These are phyloP conservation scores for Lolium rigidum DNA, from an alignment of 176 grass and related monocot genomes.

Conservation along the genomic window DNA sequence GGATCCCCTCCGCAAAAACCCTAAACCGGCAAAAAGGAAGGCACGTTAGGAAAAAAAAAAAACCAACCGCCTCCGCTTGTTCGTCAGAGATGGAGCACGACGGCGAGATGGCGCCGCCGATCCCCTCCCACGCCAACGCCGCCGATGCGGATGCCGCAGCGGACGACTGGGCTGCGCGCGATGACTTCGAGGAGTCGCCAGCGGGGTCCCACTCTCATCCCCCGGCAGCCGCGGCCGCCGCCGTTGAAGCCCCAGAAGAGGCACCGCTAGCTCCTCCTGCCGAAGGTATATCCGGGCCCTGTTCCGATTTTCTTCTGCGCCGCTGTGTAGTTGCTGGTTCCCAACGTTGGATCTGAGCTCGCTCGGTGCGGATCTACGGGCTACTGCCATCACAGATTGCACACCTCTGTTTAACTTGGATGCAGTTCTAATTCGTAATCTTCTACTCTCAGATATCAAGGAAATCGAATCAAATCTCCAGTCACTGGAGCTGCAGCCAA, in stretches of 20 bases:
- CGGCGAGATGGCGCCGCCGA: conserved; percentile 29
- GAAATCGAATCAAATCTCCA: conserved; percentile 35
- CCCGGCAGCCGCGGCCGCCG: not conserved
- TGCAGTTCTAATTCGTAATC: conserved; percentile 3
- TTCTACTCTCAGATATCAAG: conserved; percentile 31
- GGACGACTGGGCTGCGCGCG: conserved; percentile 39
- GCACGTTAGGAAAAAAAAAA: not conserved
- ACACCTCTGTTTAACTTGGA: not conserved
- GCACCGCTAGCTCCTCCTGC: conserved; percentile 6
- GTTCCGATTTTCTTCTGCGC: conserved; percentile 5
- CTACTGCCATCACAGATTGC: not conserved
- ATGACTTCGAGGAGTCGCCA: conserved; percentile 25
- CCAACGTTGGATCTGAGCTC: conserved; percentile 29
- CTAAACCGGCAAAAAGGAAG: not conserved
- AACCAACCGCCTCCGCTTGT: not conserved
- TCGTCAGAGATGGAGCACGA: conserved; percentile 32
- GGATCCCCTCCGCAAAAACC: conserved; percentile 3
- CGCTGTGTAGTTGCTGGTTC: not conserved
- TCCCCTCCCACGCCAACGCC: conserved; percentile 4
- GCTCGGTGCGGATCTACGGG: conserved; percentile 10
- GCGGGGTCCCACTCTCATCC: not conserved
- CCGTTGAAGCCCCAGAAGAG: not conserved
- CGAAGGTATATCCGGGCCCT: conserved; percentile 7
- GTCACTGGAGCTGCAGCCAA: conserved; percentile 32
- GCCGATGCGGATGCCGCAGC: conserved; percentile 15